Percentiles rank a stretch among this genome's conserved stretches.
These are phyloP conservation scores for Claviceps monticola DNA, from an alignment of 2,329 filamentous ascomycete species.

Conservation along the genomic window DNA sequence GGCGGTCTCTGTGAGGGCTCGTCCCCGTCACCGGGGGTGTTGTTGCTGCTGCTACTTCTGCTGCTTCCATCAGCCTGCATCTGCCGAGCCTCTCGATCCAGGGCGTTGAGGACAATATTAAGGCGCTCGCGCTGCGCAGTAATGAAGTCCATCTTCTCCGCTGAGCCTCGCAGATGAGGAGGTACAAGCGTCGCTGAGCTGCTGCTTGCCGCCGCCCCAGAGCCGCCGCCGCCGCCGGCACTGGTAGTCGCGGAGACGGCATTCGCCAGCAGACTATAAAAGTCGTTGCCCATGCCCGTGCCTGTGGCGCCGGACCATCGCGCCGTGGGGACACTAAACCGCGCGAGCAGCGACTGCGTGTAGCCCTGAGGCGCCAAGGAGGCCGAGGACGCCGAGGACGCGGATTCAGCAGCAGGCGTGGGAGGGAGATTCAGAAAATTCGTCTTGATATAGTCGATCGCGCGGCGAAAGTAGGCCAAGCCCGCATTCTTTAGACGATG, in stretches of 20 bases:
- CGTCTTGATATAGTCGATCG: conserved; percentile 58
- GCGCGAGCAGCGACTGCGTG: conserved; percentile 67
- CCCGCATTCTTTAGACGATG: conserved; percentile 65
- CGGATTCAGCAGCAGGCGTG: conserved; percentile 23
- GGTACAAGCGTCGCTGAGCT: conserved; percentile 54
- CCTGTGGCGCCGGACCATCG: conserved; percentile 37
- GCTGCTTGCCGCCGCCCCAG: conserved; percentile 7
- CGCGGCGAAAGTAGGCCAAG: conserved; percentile 57
- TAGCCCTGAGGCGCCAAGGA: conserved; percentile 42
- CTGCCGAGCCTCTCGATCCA: conserved; percentile 64
- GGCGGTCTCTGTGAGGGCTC: conserved; percentile 27
- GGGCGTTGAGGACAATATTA: conserved; percentile 56
- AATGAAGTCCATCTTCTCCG: conserved; percentile 62
- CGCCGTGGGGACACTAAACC: conserved; percentile 71
- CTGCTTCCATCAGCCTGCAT: conserved; percentile 29
- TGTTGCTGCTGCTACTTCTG: not conserved
- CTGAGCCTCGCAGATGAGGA: conserved; percentile 46
- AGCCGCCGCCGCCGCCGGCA: conserved; percentile 18
- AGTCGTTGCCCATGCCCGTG: conserved; percentile 38
- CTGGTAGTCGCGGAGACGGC: conserved; percentile 52
- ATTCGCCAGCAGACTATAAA: conserved; percentile 64
- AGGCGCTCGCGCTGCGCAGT: conserved; percentile 67
- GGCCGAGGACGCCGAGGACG: conserved; percentile 21
- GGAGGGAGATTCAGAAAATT: conserved; percentile 61
- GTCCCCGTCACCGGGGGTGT: conserved; percentile 17